Conservation (phyloP, 805 yeast species). For the Candida krabiensis region DNA sequence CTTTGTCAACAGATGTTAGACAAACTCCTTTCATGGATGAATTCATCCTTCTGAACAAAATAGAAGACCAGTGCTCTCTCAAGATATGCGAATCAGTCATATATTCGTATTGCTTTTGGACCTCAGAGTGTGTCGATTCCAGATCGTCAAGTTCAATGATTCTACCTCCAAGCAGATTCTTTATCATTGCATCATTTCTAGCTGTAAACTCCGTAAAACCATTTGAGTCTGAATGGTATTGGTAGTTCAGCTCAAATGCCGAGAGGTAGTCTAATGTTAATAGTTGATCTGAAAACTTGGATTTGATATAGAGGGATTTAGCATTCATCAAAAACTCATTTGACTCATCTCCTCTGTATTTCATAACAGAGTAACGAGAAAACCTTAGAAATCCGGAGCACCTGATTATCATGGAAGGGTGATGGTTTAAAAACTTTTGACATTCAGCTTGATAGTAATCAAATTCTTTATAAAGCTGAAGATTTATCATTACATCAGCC, state of each 20-base stretch:
- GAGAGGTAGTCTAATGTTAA: conserved; percentile 18
- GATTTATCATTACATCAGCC: conserved; percentile 39
- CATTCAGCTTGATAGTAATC: conserved; percentile 55
- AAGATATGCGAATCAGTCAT: neutral
- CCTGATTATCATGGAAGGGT: conserved; percentile 28
- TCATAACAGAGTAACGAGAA: conserved; percentile 24
- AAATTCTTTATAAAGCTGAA: conserved; percentile 62
- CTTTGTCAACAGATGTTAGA: conserved; percentile 12
- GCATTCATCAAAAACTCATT: conserved; percentile 9
- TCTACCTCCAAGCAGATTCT: conserved; percentile 2
- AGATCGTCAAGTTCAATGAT: neutral
- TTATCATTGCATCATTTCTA: conserved; percentile 11
- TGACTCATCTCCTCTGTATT: conserved; percentile 14
- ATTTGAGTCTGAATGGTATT: conserved; percentile 13
- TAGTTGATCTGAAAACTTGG: conserved; percentile 11
- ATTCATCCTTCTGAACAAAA: conserved; percentile 16
- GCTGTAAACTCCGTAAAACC: conserved; percentile 9
- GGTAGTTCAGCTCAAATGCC: conserved; percentile 20
- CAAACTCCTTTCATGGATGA: conserved; percentile 12
- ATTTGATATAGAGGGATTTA: conserved; percentile 9
- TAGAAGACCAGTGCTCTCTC: conserved; percentile 7
- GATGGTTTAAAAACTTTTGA: conserved; percentile 34
- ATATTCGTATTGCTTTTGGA: neutral
- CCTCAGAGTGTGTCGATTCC: neutral
- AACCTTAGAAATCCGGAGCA: conserved; percentile 19